Percentiles rank a stretch among this genome's conserved stretches.
Evolutionary conservation across 441 rosid genomes (phyloP).

Genomic region (Gossypium gossypioides): DNA sequence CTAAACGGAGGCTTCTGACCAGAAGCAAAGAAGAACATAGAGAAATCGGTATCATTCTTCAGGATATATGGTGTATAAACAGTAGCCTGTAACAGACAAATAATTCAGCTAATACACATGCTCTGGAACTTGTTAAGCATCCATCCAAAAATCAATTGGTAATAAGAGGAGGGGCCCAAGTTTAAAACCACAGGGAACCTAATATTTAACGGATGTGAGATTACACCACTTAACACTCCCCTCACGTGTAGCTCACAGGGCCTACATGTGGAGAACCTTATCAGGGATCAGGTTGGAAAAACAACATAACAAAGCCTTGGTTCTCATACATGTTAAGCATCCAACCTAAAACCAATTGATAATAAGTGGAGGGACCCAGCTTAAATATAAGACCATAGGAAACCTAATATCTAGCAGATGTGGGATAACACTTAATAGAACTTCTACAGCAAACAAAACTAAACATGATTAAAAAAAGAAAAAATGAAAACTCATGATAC

Average conservation of each 20-base stretch:
- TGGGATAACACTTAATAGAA: not conserved
- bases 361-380: not conserved
- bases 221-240: not conserved
- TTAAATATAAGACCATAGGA: not conserved
- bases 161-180: not conserved
- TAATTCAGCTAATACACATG: slow-evolving; percentile 12
- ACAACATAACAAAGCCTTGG: not conserved
- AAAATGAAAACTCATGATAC: not conserved
- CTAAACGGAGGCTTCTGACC: slow-evolving; percentile 60
- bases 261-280: not conserved
- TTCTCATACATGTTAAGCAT: not conserved
- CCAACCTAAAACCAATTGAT: not conserved
- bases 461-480: not conserved
- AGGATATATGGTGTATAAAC: slow-evolving; percentile 62
- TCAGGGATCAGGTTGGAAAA: not conserved
- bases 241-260: not conserved
- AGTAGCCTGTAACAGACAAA: slow-evolving; percentile 53
- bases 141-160: not conserved
- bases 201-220: not conserved
- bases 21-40: slow-evolving; percentile 45
- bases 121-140: not conserved
- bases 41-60: slow-evolving; percentile 65
- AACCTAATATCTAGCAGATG: not conserved
- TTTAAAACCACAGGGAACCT: not conserved
- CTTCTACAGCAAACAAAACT: not conserved